Evolutionary conservation across 441 rosid genomes (phyloP).

Genomic region (Corymbia citriodora): DNA sequence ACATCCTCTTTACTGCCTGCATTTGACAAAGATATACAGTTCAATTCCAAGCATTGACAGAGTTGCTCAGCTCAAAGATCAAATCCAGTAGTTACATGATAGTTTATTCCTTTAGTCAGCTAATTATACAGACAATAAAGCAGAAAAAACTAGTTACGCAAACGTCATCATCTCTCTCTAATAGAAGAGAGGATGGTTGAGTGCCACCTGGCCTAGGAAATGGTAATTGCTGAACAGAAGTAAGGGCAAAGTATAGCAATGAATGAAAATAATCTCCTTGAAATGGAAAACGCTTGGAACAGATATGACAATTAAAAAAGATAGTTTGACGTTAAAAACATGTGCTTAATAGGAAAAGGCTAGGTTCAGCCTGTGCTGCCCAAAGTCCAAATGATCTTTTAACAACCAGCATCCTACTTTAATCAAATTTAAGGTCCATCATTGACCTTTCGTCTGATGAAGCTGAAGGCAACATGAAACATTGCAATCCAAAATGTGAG

Average conservation of each 20-base stretch:
- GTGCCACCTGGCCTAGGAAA: neutral
- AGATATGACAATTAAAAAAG: neutral
- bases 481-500: neutral
- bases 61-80: neutral
- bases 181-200: neutral
- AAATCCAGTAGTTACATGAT: neutral
- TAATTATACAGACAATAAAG: neutral
- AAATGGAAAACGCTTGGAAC: neutral
- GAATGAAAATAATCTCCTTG: neutral
- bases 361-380: neutral
- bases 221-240: neutral
- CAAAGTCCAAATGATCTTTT: neutral
- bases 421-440: neutral
- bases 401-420: neutral
- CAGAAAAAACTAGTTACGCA: neutral
- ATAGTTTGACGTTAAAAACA: neutral
- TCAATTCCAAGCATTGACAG: neutral
- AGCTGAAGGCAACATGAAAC: neutral
- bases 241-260: neutral
- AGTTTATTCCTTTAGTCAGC: neutral
- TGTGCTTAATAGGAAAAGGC: neutral
- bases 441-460: neutral
- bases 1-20: slow-evolving; percentile 87
- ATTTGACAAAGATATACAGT: neutral
- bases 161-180: neutral